Base-by-base conservation (phyloP, 306 rosid species). In the Cucurbita moschata region DNA sequence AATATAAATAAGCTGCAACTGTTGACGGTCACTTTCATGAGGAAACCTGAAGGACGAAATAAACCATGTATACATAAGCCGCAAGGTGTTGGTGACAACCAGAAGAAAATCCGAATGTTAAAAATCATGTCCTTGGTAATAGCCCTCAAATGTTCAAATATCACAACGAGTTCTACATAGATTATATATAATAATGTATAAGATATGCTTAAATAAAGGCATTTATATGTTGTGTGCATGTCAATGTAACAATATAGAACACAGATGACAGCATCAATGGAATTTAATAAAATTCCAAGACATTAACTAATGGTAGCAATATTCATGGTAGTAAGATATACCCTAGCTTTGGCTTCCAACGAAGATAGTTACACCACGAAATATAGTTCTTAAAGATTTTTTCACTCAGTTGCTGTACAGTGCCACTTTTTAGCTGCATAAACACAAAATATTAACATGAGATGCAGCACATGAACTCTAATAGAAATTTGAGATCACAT, bases 321-420 rank as follows among this genome's bases (percentile, higher is more conserved):
- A 72, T 76, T 62, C 76, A 56, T 40, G 62, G 81, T 67, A 76
- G 68, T 70, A 71, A 51, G 60, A 73, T 73, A 79, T 80, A 91
- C 99, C 89, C 81, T 73, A 87, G 71, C 71, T 88, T 64, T 81
- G 87, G 55, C 82, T 83, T 73, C 73, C 82, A 71, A 37, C 86
- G 96, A 82, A 95, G 79, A 86, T 91, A 89, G 63, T 88, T 78
- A 74, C 92, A 95, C 99, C 99, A 95, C 5, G 99, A 95, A 21
- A 75, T 78, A 70, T 95, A 95, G 79, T 95, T 95, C 90, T 91
- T 91, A 77, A 95, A 89, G 77, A 84, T 39, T 73, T 80, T 85
- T 11, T 66, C 82, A 81, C 16, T 77, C 85, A 95, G 80, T 11
- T 69, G 78, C 19, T 49, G 73, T 58, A 89, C 82, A 43, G 92